Evolutionary conservation across 1,284 basidiomycete genomes (phyloP).

Genomic region (Anthracocystis panici-leucophaei): DNA sequence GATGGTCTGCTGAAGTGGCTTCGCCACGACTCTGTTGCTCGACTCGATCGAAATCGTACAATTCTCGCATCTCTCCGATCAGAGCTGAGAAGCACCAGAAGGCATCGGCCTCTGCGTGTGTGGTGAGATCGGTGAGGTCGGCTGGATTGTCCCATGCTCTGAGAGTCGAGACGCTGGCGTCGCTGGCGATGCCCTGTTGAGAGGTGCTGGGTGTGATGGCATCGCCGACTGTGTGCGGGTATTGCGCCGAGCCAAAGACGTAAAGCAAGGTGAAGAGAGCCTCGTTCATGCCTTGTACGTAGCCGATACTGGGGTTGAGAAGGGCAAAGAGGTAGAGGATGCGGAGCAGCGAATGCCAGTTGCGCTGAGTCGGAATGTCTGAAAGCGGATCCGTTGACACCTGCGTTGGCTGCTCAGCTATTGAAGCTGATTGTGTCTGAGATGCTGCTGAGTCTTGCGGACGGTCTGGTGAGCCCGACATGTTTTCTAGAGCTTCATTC

Average conservation of each 20-base stretch:
- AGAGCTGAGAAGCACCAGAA: constrained; percentile 68
- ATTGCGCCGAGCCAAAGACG: constrained; percentile 49
- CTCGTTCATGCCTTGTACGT: constrained; percentile 68
- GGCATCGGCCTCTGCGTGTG: constrained; percentile 64
- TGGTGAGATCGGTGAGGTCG: constrained; percentile 30
- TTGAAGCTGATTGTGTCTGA: neutral
- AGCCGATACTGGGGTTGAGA: constrained; percentile 65
- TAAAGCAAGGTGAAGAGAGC: constrained; percentile 63
- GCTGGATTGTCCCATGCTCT: constrained; percentile 27
- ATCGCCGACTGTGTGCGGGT: constrained; percentile 7
- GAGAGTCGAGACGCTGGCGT: neutral
- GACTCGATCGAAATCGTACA: constrained; percentile 65
- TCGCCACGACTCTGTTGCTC: constrained; percentile 42
- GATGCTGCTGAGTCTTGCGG: neutral
- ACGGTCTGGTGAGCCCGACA: neutral
- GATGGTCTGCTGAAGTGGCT: constrained; percentile 14
- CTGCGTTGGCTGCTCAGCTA: neutral
- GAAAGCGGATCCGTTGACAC: neutral
- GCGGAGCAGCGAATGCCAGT: constrained; percentile 66
- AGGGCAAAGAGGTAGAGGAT: constrained; percentile 66
- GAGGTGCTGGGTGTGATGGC: constrained; percentile 25
- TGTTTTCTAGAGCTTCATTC: constrained; percentile 14
- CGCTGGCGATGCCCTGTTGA: constrained; percentile 11
- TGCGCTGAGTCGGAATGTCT: constrained; percentile 32
- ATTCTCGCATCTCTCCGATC: constrained; percentile 64